phyloP scores from a whole-genome alignment of 2,329 filamentous ascomycete genomes.

The Cryphonectria carpinicola region DNA sequence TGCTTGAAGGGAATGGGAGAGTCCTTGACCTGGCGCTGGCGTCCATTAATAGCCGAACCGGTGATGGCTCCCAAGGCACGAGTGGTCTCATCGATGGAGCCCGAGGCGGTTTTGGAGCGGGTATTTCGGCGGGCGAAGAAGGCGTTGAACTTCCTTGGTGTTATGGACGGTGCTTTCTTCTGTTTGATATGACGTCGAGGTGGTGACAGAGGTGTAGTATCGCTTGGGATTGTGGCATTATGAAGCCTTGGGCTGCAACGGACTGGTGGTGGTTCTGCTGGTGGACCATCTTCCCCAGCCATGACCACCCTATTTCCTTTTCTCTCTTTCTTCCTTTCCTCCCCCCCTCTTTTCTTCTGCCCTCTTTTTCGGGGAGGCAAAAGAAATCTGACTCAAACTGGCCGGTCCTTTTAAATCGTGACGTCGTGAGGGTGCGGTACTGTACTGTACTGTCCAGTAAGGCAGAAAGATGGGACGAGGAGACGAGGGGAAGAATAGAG shows the following conservation, averaged over 20 bases:
- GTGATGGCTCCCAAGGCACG: slow-evolving; percentile 37
- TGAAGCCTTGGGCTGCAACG: slow-evolving; percentile 22
- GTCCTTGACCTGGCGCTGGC: slow-evolving; percentile 38
- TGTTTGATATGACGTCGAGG: slow-evolving; percentile 44
- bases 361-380: background rate
- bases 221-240: slow-evolving; percentile 29
- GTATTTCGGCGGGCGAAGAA: slow-evolving; percentile 57
- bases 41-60: slow-evolving; percentile 44
- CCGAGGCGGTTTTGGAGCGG: slow-evolving; percentile 21
- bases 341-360: background rate
- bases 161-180: slow-evolving; percentile 55
- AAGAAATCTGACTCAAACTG: background rate
- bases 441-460: background rate
- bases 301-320: slow-evolving; percentile 26
- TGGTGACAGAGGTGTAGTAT: slow-evolving; percentile 35
- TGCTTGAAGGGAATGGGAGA: slow-evolving; percentile 44
- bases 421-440: background rate
- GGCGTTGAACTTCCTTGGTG: slow-evolving; percentile 55
- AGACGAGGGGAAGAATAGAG: background rate
- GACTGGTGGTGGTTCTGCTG: slow-evolving; percentile 17
- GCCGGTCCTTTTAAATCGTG: background rate
- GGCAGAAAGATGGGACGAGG: background rate
- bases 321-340: background rate
- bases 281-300: slow-evolving; percentile 29
- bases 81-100: slow-evolving; percentile 24